Evolutionary conservation across 345 rosid species (phyloP).

Genomic region (Heritiera fomes): DNA sequence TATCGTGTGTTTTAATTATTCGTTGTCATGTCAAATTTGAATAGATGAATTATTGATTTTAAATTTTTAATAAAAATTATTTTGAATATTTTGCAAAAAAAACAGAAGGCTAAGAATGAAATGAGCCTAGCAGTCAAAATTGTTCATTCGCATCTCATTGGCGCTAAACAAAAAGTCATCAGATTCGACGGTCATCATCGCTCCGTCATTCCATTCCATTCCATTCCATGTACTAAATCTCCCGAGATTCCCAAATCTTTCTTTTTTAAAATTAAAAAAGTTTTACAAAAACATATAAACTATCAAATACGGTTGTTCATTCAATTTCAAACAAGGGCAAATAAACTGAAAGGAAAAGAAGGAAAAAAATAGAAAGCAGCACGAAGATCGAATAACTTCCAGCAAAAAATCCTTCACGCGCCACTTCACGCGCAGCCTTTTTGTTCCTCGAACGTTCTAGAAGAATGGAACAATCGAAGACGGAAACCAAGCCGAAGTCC

Average conservation of each 20-base stretch:
- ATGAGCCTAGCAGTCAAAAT: not conserved
- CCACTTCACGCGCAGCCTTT: not conserved
- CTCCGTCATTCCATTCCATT: not conserved
- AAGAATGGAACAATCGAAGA: conserved; percentile 10
- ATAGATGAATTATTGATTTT: too few species aligned
- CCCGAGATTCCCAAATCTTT: not conserved
- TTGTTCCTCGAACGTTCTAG: not conserved
- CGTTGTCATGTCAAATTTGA: too few species aligned
- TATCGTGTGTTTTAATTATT: too few species aligned
- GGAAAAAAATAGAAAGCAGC: not conserved
- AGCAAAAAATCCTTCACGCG: not conserved
- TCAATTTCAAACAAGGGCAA: not conserved
- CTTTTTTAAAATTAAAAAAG: not conserved
- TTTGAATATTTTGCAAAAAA: too few species aligned
- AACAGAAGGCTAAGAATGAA: too few species aligned
- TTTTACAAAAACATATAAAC: not conserved
- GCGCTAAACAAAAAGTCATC: not conserved
- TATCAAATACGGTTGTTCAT: not conserved
- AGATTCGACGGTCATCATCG: not conserved
- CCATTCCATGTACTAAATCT: too few species aligned
- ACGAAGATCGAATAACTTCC: not conserved
- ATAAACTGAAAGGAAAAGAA: not conserved
- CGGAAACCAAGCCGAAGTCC: conserved; percentile 8
- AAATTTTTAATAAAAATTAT: too few species aligned
- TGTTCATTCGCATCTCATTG: not conserved